A percentile compares a stretch with the other conserved stretches of the same genome.
These are phyloP conservation scores for Jackrogersella minutella DNA, from an alignment of 495 filamentous ascomycete species.

Conservation along the genomic window DNA sequence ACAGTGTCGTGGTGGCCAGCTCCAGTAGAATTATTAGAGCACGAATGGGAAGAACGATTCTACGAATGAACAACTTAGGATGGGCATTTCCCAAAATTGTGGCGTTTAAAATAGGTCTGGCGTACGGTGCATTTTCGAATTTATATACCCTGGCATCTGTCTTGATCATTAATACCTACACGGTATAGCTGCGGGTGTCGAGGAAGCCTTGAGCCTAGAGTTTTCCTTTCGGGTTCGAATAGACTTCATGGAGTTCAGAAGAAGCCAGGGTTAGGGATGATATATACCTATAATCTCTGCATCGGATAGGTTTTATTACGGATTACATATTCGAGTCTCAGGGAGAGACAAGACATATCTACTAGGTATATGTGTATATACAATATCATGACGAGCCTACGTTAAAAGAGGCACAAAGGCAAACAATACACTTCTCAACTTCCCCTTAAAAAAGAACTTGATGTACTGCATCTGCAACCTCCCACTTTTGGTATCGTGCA, in stretches of 20 bases:
- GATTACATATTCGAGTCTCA: background rate
- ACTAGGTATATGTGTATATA: background rate
- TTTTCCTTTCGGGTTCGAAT: slow-evolving; percentile 4
- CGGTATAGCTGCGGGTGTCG: background rate
- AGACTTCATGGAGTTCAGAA: slow-evolving; percentile 12
- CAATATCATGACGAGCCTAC: background rate
- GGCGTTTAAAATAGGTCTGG: slow-evolving; percentile 21
- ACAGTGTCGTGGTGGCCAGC: slow-evolving; percentile 45
- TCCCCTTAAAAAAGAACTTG: background rate
- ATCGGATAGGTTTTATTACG: background rate
- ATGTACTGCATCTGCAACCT: too few species aligned
- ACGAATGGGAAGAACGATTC: slow-evolving; percentile 43
- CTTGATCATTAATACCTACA: background rate
- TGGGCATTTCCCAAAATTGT: background rate
- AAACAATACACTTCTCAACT: slow-evolving; percentile 17
- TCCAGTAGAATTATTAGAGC: slow-evolving; percentile 25
- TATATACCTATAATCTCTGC: background rate
- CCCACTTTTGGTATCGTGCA: background rate
- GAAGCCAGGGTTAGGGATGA: slow-evolving; percentile 12
- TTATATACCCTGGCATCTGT: slow-evolving; percentile 29
- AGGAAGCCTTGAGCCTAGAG: slow-evolving; percentile 9
- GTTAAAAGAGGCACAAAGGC: background rate
- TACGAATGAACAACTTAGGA: slow-evolving; percentile 37
- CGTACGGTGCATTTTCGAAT: slow-evolving; percentile 5
- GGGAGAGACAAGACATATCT: too few species aligned